Percentiles rank a stretch among this genome's conserved stretches.
Conservation (phyloP, 768 basidiomycete genomes). For the Lactarius indigo region DNA sequence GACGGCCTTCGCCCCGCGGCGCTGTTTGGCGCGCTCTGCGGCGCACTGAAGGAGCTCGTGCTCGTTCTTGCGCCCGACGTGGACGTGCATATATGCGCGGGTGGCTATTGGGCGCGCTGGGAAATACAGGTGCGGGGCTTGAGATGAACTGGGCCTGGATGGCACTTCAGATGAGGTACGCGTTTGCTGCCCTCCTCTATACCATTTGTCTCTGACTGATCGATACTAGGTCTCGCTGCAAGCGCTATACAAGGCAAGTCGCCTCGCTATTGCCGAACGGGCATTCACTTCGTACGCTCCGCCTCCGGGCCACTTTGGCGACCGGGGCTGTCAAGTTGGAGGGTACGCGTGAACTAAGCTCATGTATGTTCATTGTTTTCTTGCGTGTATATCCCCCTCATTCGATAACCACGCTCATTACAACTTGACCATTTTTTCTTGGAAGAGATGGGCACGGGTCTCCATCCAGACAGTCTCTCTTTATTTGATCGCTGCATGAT, state of each 20-base stretch:
- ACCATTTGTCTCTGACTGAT: not conserved
- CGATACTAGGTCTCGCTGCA: conserved; percentile 4
- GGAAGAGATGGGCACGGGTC: not conserved
- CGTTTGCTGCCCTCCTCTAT: not conserved
- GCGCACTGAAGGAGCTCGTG: conserved; percentile 22
- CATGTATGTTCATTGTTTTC: no score
- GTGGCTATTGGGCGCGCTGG: conserved; percentile 32
- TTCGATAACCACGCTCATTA: not conserved
- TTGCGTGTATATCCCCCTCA: not conserved
- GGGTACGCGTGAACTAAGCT: conserved; percentile 1
- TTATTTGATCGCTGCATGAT: not conserved
- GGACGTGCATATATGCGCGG: no score
- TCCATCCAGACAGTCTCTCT: not conserved
- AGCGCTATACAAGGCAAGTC: no score
- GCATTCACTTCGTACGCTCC: conserved; percentile 28
- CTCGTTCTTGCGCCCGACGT: conserved; percentile 26
- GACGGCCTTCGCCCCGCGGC: conserved; percentile 35
- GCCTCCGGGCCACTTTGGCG: conserved; percentile 37
- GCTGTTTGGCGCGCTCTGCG: conserved; percentile 29
- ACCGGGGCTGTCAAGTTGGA: conserved; percentile 38
- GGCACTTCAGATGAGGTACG: conserved; percentile 33
- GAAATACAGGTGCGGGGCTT: conserved; percentile 29
- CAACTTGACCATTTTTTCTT: not conserved
- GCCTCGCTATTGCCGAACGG: conserved; percentile 31
- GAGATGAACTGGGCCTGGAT: no score